A percentile compares a stretch with the other conserved stretches of the same genome.
These are phyloP conservation scores for Brassica carinata DNA, from an alignment of 345 rosid genomes.

Conservation along the genomic window DNA sequence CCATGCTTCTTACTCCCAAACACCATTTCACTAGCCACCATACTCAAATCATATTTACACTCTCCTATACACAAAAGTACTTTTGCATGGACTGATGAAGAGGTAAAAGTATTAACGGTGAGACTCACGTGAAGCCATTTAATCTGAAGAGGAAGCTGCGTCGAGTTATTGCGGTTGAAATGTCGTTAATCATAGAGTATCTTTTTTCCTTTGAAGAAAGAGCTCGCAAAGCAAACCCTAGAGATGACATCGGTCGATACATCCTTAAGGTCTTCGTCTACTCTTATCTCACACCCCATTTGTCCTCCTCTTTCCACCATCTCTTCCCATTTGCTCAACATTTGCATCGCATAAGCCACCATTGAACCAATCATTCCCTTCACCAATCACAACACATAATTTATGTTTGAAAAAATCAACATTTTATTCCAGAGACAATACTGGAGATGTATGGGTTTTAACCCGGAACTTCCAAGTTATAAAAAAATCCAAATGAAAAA, in stretches of 20 bases:
- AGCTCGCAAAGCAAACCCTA: not conserved
- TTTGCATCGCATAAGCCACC: not conserved
- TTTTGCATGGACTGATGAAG: not conserved
- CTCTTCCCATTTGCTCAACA: not conserved
- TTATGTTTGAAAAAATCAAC: not conserved
- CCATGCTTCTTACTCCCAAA: not conserved
- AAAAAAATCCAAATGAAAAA: no score
- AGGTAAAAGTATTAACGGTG: not conserved
- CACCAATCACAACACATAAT: not conserved
- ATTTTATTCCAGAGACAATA: no score
- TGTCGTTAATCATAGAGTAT: not conserved
- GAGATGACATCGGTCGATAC: not conserved
- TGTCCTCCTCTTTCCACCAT: not conserved
- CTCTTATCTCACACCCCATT: not conserved
- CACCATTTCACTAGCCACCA: not conserved
- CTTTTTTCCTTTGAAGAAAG: not conserved
- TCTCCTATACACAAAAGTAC: no score
- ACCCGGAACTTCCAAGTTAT: no score
- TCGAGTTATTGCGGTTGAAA: not conserved
- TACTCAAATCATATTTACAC: not conserved
- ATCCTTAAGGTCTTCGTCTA: not conserved
- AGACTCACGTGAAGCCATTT: not conserved
- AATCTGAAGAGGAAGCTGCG: not conserved
- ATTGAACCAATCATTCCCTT: not conserved
- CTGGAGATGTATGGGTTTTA: no score